Conservation (phyloP, 306 rosid genomes). For the Inga oerstediana region DNA sequence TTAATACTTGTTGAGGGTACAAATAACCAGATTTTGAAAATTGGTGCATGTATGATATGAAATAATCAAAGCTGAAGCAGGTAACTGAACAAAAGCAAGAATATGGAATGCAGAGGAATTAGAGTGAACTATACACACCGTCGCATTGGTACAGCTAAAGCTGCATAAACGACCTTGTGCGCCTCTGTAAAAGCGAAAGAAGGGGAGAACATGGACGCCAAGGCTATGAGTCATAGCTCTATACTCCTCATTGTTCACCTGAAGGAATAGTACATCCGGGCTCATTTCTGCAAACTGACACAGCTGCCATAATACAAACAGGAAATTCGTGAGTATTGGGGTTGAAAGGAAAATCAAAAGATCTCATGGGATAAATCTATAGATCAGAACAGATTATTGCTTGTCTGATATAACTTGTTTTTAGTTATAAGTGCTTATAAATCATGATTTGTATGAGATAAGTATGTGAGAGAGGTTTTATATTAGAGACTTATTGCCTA, state of each 20-base stretch:
- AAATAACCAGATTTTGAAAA: not conserved
- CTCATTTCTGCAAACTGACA: conserved; percentile 90
- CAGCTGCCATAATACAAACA: conserved; percentile 47
- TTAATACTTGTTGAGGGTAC: not conserved
- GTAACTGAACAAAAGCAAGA: not conserved
- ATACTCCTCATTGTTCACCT: conserved; percentile 81
- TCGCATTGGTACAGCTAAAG: conserved; percentile 76
- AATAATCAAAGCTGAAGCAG: conserved; percentile 27
- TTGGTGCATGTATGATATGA: not conserved
- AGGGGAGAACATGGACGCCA: conserved; percentile 86
- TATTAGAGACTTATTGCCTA: too few relatives aligned
- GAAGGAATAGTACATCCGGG: conserved; percentile 79
- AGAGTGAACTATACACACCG: conserved; percentile 57
- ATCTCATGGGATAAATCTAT: not conserved
- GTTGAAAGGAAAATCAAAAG: not conserved
- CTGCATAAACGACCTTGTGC: conserved; percentile 88
- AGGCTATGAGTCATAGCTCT: conserved; percentile 91
- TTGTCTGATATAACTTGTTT: too few relatives aligned
- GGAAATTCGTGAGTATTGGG: conserved; percentile 3
- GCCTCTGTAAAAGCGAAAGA: conserved; percentile 90
- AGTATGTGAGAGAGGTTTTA: too few relatives aligned
- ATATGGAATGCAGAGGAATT: conserved; percentile 3
- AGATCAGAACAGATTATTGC: not conserved
- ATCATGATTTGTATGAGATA: too few relatives aligned
- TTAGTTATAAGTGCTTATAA: too few relatives aligned